Percentiles rank a stretch among this genome's conserved stretches.
These are phyloP conservation scores for Brassica hybrid DNA, from an alignment of 441 rosid genomes.

Conservation along the genomic window DNA sequence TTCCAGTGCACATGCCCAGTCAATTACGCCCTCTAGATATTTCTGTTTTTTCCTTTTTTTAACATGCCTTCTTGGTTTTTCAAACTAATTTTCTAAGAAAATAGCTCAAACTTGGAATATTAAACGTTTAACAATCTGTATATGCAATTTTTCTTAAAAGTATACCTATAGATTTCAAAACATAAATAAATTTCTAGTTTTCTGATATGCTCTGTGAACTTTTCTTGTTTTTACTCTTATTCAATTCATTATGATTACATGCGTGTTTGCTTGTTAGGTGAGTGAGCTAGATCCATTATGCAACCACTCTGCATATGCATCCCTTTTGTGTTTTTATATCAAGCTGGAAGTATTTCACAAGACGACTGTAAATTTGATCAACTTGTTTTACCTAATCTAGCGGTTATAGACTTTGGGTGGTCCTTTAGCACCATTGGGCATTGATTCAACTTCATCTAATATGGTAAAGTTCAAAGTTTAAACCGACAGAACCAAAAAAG, in stretches of 20 bases:
- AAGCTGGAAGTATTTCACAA: not conserved
- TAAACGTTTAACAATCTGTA: not conserved
- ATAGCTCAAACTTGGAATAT: not conserved
- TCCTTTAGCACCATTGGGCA: conserved; percentile 2
- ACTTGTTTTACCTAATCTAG: not conserved
- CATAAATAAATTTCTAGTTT: not conserved
- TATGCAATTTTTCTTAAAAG: not conserved
- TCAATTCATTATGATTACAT: not conserved
- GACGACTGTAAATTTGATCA: not conserved
- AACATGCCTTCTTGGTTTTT: conserved; percentile 1
- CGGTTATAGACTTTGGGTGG: conserved; percentile 10
- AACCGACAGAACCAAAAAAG: not conserved
- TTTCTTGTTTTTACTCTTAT: not conserved
- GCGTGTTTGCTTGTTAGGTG: conserved; percentile 12
- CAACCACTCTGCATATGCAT: conserved; percentile 16
- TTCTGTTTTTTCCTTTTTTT: not conserved
- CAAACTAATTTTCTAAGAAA: not conserved
- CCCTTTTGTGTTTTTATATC: not conserved
- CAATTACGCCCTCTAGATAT: conserved; percentile 56
- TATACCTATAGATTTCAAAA: not conserved
- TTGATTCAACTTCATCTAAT: conserved; percentile 18
- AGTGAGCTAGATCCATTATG: conserved; percentile 6
- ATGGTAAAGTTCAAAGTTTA: conserved; percentile 7
- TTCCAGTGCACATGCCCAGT: conserved; percentile 56
- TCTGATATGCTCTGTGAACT: not conserved